phyloP scores from a whole-genome alignment of 1,284 basidiomycete genomes.

The Anthracocystis walkeri region DNA sequence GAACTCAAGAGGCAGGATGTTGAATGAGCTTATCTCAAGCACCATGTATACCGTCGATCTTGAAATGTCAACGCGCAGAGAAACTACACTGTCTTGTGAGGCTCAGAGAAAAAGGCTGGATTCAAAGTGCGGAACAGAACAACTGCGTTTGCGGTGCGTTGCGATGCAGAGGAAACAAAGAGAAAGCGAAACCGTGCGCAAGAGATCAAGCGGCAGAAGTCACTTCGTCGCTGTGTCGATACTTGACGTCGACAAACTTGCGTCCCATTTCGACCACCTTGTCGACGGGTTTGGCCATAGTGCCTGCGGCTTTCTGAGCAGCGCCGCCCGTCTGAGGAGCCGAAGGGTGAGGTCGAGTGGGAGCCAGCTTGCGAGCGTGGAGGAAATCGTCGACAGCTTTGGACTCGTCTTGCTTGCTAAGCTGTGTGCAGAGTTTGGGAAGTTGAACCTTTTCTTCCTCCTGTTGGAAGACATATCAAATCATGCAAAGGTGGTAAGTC shows the following conservation, averaged over 20 bases:
- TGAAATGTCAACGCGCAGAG: background rate
- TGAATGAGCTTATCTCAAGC: background rate
- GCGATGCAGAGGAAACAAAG: background rate
- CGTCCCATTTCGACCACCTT: conserved; percentile 15
- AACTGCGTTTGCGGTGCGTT: background rate
- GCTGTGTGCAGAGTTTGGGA: conserved; percentile 23
- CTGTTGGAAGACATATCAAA: background rate
- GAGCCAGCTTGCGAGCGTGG: conserved; percentile 48
- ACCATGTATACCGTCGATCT: no score
- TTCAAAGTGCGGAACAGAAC: background rate
- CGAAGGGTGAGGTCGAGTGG: conserved; percentile 57
- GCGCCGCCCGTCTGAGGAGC: conserved; percentile 59
- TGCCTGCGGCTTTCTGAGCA: conserved; percentile 50
- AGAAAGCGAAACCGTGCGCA: background rate
- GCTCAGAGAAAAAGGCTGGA: background rate
- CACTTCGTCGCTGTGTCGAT: conserved; percentile 29
- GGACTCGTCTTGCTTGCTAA: conserved; percentile 49
- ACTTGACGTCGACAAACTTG: conserved; percentile 40
- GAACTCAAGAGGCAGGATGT: conserved; percentile 36
- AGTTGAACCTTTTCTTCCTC: conserved; percentile 51
- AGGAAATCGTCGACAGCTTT: conserved; percentile 52
- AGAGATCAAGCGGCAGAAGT: conserved; percentile 2
- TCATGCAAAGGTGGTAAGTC: background rate
- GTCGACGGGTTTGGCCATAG: conserved; percentile 32
- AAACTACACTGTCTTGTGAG: background rate